phyloP scores from a whole-genome alignment of 2,329 filamentous ascomycete species.

The Apiospora saccharicola region DNA sequence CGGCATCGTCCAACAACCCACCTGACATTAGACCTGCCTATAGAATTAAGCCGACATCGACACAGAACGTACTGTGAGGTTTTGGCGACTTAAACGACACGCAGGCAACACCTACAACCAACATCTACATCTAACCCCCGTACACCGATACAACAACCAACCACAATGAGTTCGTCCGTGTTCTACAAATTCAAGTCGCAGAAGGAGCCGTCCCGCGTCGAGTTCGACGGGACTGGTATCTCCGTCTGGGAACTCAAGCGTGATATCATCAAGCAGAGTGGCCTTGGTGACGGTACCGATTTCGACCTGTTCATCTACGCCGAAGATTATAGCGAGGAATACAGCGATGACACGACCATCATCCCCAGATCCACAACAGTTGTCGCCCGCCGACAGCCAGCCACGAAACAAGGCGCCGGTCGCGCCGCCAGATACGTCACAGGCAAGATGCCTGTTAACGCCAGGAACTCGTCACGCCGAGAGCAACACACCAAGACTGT shows the following conservation, averaged over 20 bases:
- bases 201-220: slow-evolving; percentile 91
- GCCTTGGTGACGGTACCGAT: slow-evolving; percentile 92
- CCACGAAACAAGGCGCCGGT: slow-evolving; percentile 84
- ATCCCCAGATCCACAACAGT: slow-evolving; percentile 95
- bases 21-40: slow-evolving; percentile 15
- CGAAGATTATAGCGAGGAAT: slow-evolving; percentile 92
- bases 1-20: neutral
- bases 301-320: slow-evolving; percentile 96
- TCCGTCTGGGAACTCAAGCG: slow-evolving; percentile 98
- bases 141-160: slow-evolving; percentile 24
- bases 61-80: slow-evolving; percentile 7
- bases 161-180: slow-evolving; percentile 90
- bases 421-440: slow-evolving; percentile 94
- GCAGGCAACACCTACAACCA: slow-evolving; percentile 3
- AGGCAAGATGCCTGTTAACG: slow-evolving; percentile 90
- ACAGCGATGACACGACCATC: slow-evolving; percentile 97
- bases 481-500: slow-evolving; percentile 67
- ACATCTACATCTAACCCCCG: neutral
- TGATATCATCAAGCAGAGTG: slow-evolving; percentile 95
- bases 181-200: slow-evolving; percentile 99
- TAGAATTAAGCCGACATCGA: slow-evolving; percentile 4
- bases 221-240: slow-evolving; percentile 97
- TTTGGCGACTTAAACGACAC: neutral
- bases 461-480: slow-evolving; percentile 78
- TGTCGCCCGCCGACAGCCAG: slow-evolving; percentile 85